Base-by-base conservation (phyloP, 805 yeast species). In the Hanseniaspora occidentalis region DNA sequence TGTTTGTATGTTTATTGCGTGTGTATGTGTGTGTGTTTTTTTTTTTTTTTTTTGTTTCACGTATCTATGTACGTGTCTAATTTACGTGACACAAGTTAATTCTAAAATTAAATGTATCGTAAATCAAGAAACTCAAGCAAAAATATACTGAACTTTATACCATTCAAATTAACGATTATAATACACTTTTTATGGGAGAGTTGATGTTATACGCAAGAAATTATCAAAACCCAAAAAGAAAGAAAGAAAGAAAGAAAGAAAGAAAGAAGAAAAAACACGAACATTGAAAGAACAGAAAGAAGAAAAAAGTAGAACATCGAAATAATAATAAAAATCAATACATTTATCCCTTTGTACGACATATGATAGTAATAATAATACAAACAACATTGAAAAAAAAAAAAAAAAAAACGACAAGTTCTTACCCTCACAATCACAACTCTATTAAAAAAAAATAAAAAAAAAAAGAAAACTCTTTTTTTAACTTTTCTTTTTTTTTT, bases 401-500 rank as follows among this genome's bases (percentile, higher is more conserved):
- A n/a, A n/a, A n/a, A n/a, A n/a, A n/a, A n/a, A n/a, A n/a, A n/a
- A n/a, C n/a, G n/a, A n/a, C n/a, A n/a, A n/a, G n/a, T n/a, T n/a
- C n/a, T n/a, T n/a, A n/a, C n/a, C n/a, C n/a, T n/a, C n/a, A n/a
- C n/a, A n/a, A n/a, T n/a, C n/a, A n/a, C n/a, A n/a, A n/a, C n/a
- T 23, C 27, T 35, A 13, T 21, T 25, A 23, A 35, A 35, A 35
- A 35, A 35, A 35, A 24, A 24, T 23, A 6, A 24, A 24, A 24
- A n/a, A 23, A 23, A 31, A 6, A 31, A 31, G 17, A n/a, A 6
- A 4, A 17, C 18, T 19, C 8, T 16, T 21, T 18, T 17, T 14
- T 16, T 7, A 18, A 31, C 21, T 14, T 17, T 19, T n/a, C 19
- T 31, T 18, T 2, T 14, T 13, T 31, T 18, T 31, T 10, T 8